Evolutionary conservation across 345 rosid genomes (phyloP), one percentile per base, ranked within the genome.

Genomic region (Brassica napus): DNA sequence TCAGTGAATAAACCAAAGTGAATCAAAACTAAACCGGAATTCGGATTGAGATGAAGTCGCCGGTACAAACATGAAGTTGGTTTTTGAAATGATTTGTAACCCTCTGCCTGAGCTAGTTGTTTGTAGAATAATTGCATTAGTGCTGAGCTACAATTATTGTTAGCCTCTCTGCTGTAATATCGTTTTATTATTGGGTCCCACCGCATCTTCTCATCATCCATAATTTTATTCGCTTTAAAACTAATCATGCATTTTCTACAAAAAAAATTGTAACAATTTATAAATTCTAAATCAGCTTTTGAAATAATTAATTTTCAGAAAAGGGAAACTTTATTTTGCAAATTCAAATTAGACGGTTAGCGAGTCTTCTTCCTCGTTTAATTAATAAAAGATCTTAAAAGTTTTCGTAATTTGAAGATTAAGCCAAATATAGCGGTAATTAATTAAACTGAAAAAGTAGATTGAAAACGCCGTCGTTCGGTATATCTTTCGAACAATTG

Each of bases 351-450:
- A 8, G 10, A 76, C 58, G 58, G 58, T 52, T 52, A 52, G 21
- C n/a, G 58, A 52, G 58, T 52, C 58, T 52, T 52, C 58, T 52
- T 52, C 58, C 58, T 52, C 3, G 58, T 52, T 52, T 52, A 28
- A 3, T 28, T 28, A 28, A 28, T 28, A 14, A 42, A 64, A 6
- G 30, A 62, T 62, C 0, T 61, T 5, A 24, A 26, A 6, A 6
- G 16, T 31, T 61, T 47, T 32, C 69, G 8, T 77, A 64, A 64
- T 77, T 62, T 71, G 34, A 65, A 64, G 55, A 30, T 64, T 39
- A 54, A 3, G 28, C 66, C 15, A 42, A 39, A 12, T 12, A 65
- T n/a, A 57, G 52, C 60, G 82, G 68, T 12, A 58, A 55, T 1
- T 37, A 63, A 37, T 15, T 71, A 30, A 55, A 32, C 4, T 4